phyloP scores from a whole-genome alignment of 1,284 basidiomycete genomes.

The Cystobasidiaceae sp. region DNA sequence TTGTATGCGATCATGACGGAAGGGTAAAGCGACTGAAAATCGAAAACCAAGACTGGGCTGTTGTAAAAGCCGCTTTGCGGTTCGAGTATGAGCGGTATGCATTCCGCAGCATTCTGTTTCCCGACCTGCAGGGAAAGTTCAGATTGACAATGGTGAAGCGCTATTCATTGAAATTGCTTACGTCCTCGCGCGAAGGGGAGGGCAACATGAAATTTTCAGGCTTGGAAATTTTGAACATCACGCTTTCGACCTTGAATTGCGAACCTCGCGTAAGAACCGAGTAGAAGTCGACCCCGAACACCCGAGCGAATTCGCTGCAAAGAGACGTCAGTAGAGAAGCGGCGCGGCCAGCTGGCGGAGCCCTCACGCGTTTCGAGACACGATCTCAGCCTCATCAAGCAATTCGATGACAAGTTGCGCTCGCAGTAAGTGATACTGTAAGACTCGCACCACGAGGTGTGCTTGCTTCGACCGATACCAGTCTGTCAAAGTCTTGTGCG shows the following conservation, averaged over 20 bases:
- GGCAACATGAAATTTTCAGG: constrained; percentile 85
- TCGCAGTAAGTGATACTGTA: constrained; percentile 62
- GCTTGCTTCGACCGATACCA: constrained; percentile 66
- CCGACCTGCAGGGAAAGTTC: constrained; percentile 60
- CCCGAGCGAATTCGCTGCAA: constrained; percentile 83
- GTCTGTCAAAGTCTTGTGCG: constrained; percentile 59
- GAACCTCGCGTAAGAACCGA: constrained; percentile 91
- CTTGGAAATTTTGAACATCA: constrained; percentile 97
- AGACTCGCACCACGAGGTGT: constrained; percentile 54
- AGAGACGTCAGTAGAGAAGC: background rate
- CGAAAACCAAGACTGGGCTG: constrained; percentile 83
- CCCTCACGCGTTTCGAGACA: constrained; percentile 62
- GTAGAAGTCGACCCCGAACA: constrained; percentile 95
- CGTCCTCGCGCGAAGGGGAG: constrained; percentile 77
- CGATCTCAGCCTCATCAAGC: constrained; percentile 68
- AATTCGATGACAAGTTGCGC: constrained; percentile 67
- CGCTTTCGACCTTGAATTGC: constrained; percentile 97
- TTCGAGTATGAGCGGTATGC: constrained; percentile 89
- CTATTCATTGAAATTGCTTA: constrained; percentile 49
- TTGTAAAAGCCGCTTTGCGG: constrained; percentile 88
- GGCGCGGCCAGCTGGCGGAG: background rate
- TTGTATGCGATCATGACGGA: constrained; percentile 99
- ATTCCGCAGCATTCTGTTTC: constrained; percentile 93
- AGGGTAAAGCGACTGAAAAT: constrained; percentile 94
- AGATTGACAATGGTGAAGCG: background rate